Evolutionary conservation across 2,329 filamentous ascomycete species (phyloP), one percentile per base, ranked within the genome.

Genomic region (Arthrobotrys pseudoclavata): DNA sequence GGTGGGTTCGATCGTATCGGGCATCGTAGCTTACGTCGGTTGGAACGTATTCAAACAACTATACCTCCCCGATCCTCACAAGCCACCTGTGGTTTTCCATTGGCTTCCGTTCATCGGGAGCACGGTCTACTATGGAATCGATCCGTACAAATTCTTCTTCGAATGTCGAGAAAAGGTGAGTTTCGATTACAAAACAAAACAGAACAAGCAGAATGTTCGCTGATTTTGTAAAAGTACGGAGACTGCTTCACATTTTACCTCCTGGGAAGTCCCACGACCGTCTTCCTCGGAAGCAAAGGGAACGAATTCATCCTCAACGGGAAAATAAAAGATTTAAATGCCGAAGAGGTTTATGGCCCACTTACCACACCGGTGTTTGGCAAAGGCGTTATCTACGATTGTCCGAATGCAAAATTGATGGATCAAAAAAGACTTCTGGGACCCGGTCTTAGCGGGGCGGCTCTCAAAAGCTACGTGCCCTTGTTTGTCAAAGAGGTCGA

Each of bases 51-150:
- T 92, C 81, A 87, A 87, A 79, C 95, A 98, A 85, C 81, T 96
- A 70, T 85, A 97, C 79, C 89, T 93, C 86, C 92, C 89, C 85
- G 95, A 94, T 81, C 89, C 91, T 63, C 92, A 94, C 83, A 91
- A 94, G 83, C 92, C 92, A 31, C 92, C 92, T 0, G 81, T 94
- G 72, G 91, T 95, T 79, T 95, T 94, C 84, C 91, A 93, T 84
- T 92, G 89, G 88, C 87, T 95, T 82, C 92, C 92, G 75, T 85
- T 97, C 80, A 87, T 99, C 82, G 95, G 95, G 80, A 97, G 91
- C 86, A 97, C 96, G 76, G 87, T 98, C 82, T 92, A 89, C 52
- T 99, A 98, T 85, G 95, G 95, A 84, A 97, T 97, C 85, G 93
- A 98, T 82, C 95, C 95, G 15, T 94, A 93, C 82, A 87, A 86